A percentile compares a stretch with the other conserved stretches of the same genome.
Evolutionary conservation across 345 rosid species (phyloP).

Genomic region (Salix dunnii): DNA sequence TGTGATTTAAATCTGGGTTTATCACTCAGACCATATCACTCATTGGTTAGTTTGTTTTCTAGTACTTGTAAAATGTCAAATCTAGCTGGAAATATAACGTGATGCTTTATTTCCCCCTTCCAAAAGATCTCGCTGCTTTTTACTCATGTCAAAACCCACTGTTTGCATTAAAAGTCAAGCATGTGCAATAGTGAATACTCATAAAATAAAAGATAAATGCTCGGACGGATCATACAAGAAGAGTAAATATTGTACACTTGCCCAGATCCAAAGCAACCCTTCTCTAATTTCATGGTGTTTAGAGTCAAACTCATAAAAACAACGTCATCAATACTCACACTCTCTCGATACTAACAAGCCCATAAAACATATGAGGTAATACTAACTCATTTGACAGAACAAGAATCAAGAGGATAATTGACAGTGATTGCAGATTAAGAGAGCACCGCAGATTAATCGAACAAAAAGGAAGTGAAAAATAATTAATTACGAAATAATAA

Average conservation of each 20-base stretch:
- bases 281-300: constrained; percentile 1
- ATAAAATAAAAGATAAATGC: not conserved
- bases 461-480: not conserved
- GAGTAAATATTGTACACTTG: not conserved
- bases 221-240: constrained; percentile 1
- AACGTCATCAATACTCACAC: not conserved
- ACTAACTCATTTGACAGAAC: constrained; percentile 12
- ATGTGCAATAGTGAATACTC: constrained; percentile 5
- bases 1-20: too few relatives aligned
- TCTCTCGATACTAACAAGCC: not conserved
- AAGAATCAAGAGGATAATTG: constrained; percentile 9
- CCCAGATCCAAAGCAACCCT: constrained; percentile 20
- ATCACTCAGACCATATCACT: not conserved
- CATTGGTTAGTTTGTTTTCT: not conserved
- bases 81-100: not conserved
- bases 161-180: constrained; percentile 10
- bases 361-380: not conserved
- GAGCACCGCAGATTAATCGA: constrained; percentile 6
- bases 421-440: not conserved
- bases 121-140: not conserved
- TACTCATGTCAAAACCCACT: not conserved
- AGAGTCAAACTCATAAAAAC: not conserved
- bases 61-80: not conserved
- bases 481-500: constrained; percentile 28
- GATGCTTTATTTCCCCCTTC: not conserved